Evolutionary conservation across 2,329 filamentous ascomycete species (phyloP).

Genomic region (Epichloe uncinata): DNA sequence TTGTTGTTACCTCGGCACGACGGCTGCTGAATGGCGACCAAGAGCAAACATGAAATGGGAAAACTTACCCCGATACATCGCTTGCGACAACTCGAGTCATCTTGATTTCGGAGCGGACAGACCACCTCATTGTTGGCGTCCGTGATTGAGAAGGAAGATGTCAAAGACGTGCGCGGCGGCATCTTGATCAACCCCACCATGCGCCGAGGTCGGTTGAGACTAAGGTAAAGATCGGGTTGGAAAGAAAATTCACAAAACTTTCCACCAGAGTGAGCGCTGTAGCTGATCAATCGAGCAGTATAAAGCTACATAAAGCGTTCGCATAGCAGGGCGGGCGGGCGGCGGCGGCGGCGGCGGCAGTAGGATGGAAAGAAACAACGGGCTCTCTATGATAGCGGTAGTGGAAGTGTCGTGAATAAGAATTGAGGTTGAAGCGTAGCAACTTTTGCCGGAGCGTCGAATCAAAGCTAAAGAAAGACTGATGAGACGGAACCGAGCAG

Average conservation of each 20-base stretch:
- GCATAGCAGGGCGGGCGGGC: slow-evolving; percentile 16
- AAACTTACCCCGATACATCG: slow-evolving; percentile 90
- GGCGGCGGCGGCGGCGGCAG: not conserved
- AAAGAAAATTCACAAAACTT: not conserved
- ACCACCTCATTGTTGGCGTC: slow-evolving; percentile 93
- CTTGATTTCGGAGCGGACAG: slow-evolving; percentile 88
- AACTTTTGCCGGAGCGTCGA: not conserved
- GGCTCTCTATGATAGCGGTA: not conserved
- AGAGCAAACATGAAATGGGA: not conserved
- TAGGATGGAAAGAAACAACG: not conserved
- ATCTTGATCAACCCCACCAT: slow-evolving; percentile 50
- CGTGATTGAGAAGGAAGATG: slow-evolving; percentile 81
- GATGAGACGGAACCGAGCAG: not conserved
- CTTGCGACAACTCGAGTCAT: slow-evolving; percentile 94
- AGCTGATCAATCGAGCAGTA: slow-evolving; percentile 20
- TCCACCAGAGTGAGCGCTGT: slow-evolving; percentile 3
- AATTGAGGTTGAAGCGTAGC: not conserved
- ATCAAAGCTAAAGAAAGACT: not conserved
- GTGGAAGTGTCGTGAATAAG: not conserved
- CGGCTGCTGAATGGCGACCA: not conserved
- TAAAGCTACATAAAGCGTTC: slow-evolving; percentile 11
- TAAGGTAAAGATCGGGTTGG: slow-evolving; percentile 7
- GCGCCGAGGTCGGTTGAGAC: slow-evolving; percentile 1
- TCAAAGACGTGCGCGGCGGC: slow-evolving; percentile 79
- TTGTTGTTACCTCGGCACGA: not conserved